phyloP scores from a whole-genome alignment of 2,329 filamentous ascomycete genomes.

The Colletotrichum abscissum region DNA sequence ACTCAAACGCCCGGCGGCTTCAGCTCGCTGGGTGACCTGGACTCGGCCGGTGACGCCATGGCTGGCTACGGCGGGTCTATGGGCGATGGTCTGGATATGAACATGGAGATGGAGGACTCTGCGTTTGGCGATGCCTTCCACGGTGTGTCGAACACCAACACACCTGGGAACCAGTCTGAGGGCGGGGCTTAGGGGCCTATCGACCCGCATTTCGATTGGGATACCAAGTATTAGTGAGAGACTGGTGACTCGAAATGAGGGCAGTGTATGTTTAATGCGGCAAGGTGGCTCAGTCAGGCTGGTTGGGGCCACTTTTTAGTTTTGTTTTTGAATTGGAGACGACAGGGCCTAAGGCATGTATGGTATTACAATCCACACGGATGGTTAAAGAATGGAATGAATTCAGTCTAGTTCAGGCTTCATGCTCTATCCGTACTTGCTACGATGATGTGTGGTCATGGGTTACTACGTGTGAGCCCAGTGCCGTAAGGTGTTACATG shows the following conservation, averaged over 20 bases:
- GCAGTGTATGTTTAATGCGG: constrained; percentile 5
- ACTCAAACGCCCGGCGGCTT: constrained; percentile 57
- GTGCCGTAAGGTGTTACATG: neutral
- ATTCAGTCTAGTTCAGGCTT: neutral
- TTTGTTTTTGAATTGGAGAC: neutral
- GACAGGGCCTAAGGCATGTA: constrained; percentile 2
- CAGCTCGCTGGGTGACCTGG: constrained; percentile 71
- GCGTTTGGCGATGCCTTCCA: constrained; percentile 89
- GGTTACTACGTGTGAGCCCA: neutral
- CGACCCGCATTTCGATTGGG: neutral
- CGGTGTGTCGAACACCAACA: constrained; percentile 59
- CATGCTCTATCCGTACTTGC: too few species aligned
- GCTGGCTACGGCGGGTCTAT: constrained; percentile 67
- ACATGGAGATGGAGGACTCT: constrained; percentile 80
- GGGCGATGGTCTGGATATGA: constrained; percentile 67
- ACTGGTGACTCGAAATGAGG: neutral
- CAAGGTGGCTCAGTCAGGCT: neutral
- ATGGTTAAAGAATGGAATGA: constrained; percentile 12
- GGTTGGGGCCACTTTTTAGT: neutral
- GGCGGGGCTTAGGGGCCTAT: constrained; percentile 26
- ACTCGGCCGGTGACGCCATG: constrained; percentile 78
- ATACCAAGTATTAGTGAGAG: neutral
- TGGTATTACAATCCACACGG: neutral
- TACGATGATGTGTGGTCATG: too few species aligned
- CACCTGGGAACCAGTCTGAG: constrained; percentile 43